Percentiles rank a stretch among this genome's conserved stretches.
Evolutionary conservation across 345 rosid genomes (phyloP).

Genomic region (Acer yangbiense): DNA sequence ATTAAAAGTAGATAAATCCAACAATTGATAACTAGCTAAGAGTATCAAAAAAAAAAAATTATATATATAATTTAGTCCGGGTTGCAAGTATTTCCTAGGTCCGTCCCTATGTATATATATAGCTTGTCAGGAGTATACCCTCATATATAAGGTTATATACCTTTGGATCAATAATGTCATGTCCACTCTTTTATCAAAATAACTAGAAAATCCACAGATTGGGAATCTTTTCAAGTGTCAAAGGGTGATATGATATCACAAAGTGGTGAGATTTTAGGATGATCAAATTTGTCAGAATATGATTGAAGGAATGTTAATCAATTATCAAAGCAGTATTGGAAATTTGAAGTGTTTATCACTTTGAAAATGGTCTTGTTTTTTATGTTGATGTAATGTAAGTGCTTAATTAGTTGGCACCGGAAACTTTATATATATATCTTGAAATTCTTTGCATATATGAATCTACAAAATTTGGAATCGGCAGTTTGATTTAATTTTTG

Average conservation of each 20-base stretch:
- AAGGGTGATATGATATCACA: slow-evolving; percentile 17
- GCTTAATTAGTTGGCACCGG: slow-evolving; percentile 1
- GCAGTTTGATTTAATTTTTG: too few relatives aligned
- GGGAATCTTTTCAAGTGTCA: slow-evolving; percentile 18
- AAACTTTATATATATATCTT: neutral
- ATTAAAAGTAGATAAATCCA: too few relatives aligned
- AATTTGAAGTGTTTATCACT: slow-evolving; percentile 24
- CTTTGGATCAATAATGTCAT: neutral
- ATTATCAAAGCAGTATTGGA: slow-evolving; percentile 3
- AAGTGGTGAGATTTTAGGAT: neutral
- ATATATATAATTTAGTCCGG: too few relatives aligned
- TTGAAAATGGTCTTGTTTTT: neutral
- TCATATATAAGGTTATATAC: too few relatives aligned
- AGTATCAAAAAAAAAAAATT: too few relatives aligned
- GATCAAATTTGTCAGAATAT: slow-evolving; percentile 17
- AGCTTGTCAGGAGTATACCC: too few relatives aligned
- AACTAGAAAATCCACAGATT: neutral
- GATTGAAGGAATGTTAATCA: slow-evolving; percentile 16
- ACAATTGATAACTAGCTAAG: too few relatives aligned
- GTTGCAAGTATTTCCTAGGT: too few relatives aligned
- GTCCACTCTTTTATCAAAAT: neutral
- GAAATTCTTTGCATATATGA: too few relatives aligned
- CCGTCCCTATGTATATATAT: too few relatives aligned
- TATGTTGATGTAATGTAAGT: slow-evolving; percentile 10
- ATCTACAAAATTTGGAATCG: too few relatives aligned